These are phyloP conservation scores for Cladosporium sp. DNA, from an alignment of 2,329 filamentous ascomycete genomes.

Conservation along the genomic window DNA sequence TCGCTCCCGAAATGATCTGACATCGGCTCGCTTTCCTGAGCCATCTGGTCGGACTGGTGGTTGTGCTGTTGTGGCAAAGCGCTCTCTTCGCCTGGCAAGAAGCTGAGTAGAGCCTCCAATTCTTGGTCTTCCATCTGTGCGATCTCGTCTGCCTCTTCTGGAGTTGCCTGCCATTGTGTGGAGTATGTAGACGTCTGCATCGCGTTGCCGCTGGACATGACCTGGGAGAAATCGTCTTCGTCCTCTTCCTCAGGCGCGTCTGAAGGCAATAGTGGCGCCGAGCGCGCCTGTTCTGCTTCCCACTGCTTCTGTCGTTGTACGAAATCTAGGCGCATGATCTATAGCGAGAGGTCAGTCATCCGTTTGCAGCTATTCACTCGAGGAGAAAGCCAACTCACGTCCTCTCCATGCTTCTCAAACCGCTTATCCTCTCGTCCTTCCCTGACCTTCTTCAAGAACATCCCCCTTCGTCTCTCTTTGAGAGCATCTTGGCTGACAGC, in stretches of 20 bases:
- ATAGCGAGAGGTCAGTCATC: constrained; percentile 4
- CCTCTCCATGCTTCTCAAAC: constrained; percentile 44
- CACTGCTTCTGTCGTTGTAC: constrained; percentile 40
- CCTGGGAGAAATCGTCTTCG: constrained; percentile 13
- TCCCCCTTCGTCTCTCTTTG: constrained; percentile 59
- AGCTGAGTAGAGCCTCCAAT: constrained; percentile 41
- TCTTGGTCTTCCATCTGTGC: constrained; percentile 41
- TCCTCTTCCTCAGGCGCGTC: constrained; percentile 22
- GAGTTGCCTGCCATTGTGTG: constrained; percentile 13
- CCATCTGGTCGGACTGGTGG: constrained; percentile 14
- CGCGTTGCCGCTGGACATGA: constrained; percentile 10
- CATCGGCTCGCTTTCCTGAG: constrained; percentile 27
- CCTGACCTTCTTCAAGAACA: constrained; percentile 62
- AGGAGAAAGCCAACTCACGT: constrained; percentile 33
- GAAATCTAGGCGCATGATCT: constrained; percentile 48
- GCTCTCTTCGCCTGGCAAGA: constrained; percentile 32
- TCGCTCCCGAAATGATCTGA: constrained; percentile 44
- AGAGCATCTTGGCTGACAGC: constrained; percentile 57
- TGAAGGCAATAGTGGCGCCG: constrained; percentile 38
- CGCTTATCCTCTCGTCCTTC: constrained; percentile 42
- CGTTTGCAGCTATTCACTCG: not conserved
- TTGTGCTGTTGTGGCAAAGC: constrained; percentile 6
- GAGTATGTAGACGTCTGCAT: constrained; percentile 16
- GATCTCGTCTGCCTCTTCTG: constrained; percentile 39
- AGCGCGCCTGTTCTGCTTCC: constrained; percentile 40